Evolutionary conservation across 2,329 filamentous ascomycete genomes (phyloP).

Genomic region (Thielaviopsis populi): DNA sequence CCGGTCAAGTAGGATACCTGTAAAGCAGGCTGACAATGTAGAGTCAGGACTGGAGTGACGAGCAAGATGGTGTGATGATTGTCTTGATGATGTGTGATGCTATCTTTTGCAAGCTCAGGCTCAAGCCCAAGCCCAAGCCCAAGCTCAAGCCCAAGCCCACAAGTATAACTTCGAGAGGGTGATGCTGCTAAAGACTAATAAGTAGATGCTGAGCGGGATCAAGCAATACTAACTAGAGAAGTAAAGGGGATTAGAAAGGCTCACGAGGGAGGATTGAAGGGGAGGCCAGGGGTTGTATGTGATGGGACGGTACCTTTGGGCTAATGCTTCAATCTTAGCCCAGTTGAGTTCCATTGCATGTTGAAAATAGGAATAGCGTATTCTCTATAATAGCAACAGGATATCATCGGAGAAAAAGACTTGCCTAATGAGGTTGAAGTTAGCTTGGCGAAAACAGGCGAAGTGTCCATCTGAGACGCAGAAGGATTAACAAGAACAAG

Average conservation of each 20-base stretch:
- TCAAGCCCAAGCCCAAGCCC: too few species aligned
- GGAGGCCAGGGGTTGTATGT: neutral
- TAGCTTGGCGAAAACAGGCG: slow-evolving; percentile 5
- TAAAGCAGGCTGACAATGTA: neutral
- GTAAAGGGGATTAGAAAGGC: neutral
- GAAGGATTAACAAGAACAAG: slow-evolving; percentile 1
- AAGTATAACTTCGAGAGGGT: neutral
- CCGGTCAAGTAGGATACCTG: neutral
- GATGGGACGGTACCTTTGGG: slow-evolving; percentile 1
- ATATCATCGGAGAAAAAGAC: neutral
- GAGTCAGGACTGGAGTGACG: neutral
- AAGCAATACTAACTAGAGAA: neutral
- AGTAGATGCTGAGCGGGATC: neutral
- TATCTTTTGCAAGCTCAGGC: too few species aligned
- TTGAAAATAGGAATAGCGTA: neutral
- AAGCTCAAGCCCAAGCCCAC: neutral
- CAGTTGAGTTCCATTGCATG: neutral
- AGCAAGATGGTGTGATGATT: too few species aligned
- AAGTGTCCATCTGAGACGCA: slow-evolving; percentile 2
- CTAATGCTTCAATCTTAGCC: neutral
- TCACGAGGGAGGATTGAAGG: neutral
- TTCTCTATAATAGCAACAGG: slow-evolving; percentile 3
- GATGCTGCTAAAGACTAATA: neutral
- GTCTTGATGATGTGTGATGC: too few species aligned
- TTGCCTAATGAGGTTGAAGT: neutral